Evolutionary conservation across 2,329 filamentous ascomycete genomes (phyloP).

Genomic region (Claviceps fusiformis): DNA sequence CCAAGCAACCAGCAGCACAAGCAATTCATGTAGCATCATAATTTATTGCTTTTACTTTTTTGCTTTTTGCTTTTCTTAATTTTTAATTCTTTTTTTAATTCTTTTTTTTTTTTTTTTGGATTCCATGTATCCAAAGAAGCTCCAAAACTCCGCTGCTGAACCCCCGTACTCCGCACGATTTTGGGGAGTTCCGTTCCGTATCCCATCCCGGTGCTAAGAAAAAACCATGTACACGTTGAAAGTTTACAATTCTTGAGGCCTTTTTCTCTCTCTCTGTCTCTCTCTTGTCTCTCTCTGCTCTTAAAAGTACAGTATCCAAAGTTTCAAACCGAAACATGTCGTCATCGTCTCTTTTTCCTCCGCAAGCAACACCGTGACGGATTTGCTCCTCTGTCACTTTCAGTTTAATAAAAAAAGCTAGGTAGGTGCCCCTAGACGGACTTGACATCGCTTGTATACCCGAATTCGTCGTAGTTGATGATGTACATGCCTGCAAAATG

Average conservation of each 20-base stretch:
- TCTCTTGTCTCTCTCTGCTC: neutral
- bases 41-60: neutral
- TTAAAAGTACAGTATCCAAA: slow-evolving; percentile 16
- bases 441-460: neutral
- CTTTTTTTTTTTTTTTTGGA: neutral
- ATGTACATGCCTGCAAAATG: neutral
- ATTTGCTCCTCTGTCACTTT: neutral
- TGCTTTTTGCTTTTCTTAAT: neutral
- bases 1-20: neutral
- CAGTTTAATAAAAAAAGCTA: neutral
- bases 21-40: neutral
- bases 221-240: slow-evolving; percentile 11
- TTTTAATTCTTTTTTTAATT: neutral
- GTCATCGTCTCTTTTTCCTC: neutral
- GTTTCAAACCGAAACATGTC: neutral
- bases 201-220: neutral
- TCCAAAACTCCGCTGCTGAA: slow-evolving; percentile 8
- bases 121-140: slow-evolving; percentile 5
- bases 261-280: neutral
- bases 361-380: neutral
- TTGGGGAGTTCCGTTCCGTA: neutral
- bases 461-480: neutral
- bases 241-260: slow-evolving; percentile 5
- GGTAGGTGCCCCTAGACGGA: neutral
- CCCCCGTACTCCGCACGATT: neutral